These are phyloP conservation scores for Choiromyces venosus DNA, from an alignment of 495 filamentous ascomycete species.

Conservation along the genomic window DNA sequence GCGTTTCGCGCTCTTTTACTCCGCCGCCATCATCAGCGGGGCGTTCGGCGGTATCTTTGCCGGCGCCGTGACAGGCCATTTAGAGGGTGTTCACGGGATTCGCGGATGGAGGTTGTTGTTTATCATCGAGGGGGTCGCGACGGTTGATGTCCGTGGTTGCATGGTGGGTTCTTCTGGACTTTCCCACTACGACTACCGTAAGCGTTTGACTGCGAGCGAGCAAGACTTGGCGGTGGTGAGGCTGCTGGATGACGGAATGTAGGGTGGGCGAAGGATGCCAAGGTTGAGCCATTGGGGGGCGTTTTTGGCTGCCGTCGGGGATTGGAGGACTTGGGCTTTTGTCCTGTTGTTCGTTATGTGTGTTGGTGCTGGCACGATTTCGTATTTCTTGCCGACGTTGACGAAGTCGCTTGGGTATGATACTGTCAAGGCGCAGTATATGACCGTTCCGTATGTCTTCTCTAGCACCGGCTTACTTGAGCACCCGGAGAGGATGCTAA, in stretches of 20 bases:
- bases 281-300: slow-evolving; percentile 41
- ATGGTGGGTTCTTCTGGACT: slow-evolving; percentile 55
- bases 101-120: slow-evolving; percentile 50
- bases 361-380: slow-evolving; percentile 47
- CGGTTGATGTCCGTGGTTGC: slow-evolving; percentile 49
- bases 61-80: slow-evolving; percentile 44
- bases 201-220: slow-evolving; percentile 37
- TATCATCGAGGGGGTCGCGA: slow-evolving; percentile 55
- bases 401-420: slow-evolving; percentile 49
- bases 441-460: slow-evolving; percentile 40
- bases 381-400: slow-evolving; percentile 54
- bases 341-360: slow-evolving; percentile 43
- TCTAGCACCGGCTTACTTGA: too few species aligned
- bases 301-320: slow-evolving; percentile 38
- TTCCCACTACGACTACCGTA: slow-evolving; percentile 51
- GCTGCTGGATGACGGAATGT: slow-evolving; percentile 37
- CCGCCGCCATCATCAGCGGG: slow-evolving; percentile 49
- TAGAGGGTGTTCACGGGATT: slow-evolving; percentile 46
- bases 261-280: slow-evolving; percentile 14
- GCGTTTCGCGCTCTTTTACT: slow-evolving; percentile 51
- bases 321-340: slow-evolving; percentile 36
- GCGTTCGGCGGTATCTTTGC: slow-evolving; percentile 53
- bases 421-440: slow-evolving; percentile 46
- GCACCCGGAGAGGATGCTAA: slow-evolving; percentile 7
- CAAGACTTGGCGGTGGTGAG: slow-evolving; percentile 43